phyloP scores from a whole-genome alignment of 202 grass and related monocot genomes.

The Elaeis oleifera region DNA sequence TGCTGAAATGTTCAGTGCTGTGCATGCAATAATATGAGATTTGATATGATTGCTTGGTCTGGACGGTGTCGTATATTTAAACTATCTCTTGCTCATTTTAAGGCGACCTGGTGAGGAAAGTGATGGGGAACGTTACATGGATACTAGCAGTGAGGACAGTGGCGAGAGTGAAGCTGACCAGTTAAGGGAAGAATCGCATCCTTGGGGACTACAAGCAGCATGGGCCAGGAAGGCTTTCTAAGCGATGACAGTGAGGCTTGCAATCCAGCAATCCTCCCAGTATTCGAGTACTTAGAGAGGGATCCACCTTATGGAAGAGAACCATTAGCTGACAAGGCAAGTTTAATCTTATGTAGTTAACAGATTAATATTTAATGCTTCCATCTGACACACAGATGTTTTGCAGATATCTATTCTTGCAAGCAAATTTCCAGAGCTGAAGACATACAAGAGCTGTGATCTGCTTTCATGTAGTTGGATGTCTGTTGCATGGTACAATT shows the following conservation, averaged over 20 bases:
- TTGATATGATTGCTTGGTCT: conserved; percentile 22
- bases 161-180: conserved; percentile 51
- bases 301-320: conserved; percentile 80
- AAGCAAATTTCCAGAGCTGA: conserved; percentile 66
- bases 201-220: conserved; percentile 32
- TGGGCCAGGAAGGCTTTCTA: conserved; percentile 39
- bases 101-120: conserved; percentile 76
- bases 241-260: conserved; percentile 38
- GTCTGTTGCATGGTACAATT: conserved; percentile 90
- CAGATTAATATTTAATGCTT: too few relatives aligned
- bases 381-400: conserved; percentile 7
- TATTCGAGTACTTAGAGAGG: conserved; percentile 76
- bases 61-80: conserved; percentile 27
- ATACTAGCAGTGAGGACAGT: conserved; percentile 77
- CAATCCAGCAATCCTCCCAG: conserved; percentile 27
- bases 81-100: conserved; percentile 42
- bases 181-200: conserved; percentile 32
- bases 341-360: conserved; percentile 2
- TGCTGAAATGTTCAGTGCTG: too few relatives aligned
- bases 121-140: conserved; percentile 61
- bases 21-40: neutral
- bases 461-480: conserved; percentile 83
- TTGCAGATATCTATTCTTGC: conserved; percentile 75
- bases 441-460: conserved; percentile 86
- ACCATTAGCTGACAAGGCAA: conserved; percentile 84